Percentiles rank a stretch among this genome's conserved stretches.
Evolutionary conservation across 116 monocot species (phyloP).

Genomic region (Thalassia testudinum): DNA sequence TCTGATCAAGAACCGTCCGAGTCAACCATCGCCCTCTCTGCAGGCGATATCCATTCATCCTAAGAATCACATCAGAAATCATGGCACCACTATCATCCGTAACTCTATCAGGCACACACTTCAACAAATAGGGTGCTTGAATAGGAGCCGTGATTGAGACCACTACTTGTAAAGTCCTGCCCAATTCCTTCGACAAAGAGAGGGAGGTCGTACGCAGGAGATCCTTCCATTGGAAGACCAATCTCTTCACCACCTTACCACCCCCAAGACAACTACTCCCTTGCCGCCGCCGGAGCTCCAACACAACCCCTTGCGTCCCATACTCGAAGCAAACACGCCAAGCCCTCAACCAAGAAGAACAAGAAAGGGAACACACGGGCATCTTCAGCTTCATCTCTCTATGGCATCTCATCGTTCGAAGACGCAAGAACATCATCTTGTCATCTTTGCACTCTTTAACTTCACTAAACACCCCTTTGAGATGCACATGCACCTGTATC

Average conservation of each 20-base stretch:
- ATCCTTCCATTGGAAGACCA: conserved; percentile 72
- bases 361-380: conserved; percentile 12
- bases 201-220: conserved; percentile 44
- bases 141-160: conserved; percentile 69
- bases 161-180: conserved; percentile 26
- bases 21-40: conserved; percentile 90
- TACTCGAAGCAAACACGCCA: conserved; percentile 82
- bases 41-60: conserved; percentile 56
- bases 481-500: conserved; percentile 57
- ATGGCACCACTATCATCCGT: conserved; percentile 91
- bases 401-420: conserved; percentile 56
- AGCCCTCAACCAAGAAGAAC: conserved; percentile 33
- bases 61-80: conserved; percentile 85
- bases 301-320: conserved; percentile 48
- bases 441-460: conserved; percentile 10
- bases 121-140: conserved; percentile 80
- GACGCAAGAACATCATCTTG: conserved; percentile 35
- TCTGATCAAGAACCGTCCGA: conserved; percentile 72
- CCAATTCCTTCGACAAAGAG: conserved; percentile 30
- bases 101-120: conserved; percentile 87
- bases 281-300: conserved; percentile 28
- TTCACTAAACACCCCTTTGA: conserved; percentile 53
- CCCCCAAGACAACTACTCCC: conserved; percentile 2
- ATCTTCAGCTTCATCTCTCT: conserved; percentile 61
- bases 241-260: conserved; percentile 23